phyloP scores from a whole-genome alignment of 2,329 filamentous ascomycete species.

The Emmonsia crescens region DNA sequence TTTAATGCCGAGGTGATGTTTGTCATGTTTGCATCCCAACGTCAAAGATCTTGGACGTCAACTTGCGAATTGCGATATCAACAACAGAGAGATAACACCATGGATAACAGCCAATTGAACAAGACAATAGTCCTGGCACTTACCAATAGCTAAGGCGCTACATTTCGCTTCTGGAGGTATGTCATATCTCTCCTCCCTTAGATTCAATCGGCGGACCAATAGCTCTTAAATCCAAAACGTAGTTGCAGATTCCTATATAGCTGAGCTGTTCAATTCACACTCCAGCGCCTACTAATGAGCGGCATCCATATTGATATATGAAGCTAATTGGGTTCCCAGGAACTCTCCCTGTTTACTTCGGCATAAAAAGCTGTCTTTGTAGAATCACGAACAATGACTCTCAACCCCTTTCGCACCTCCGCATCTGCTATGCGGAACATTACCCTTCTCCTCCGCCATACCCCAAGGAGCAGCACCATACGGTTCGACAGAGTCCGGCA shows the following conservation, averaged over 20 bases:
- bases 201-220: not conserved
- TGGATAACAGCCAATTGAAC: not conserved
- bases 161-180: not conserved
- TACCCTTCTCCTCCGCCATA: slow-evolving; percentile 8
- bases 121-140: not conserved
- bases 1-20: too few relatives aligned
- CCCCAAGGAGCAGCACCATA: slow-evolving; percentile 2
- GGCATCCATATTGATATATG: not conserved
- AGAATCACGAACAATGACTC: slow-evolving; percentile 1
- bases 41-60: not conserved
- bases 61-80: not conserved
- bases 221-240: not conserved
- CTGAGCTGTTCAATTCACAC: too few relatives aligned
- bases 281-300: not conserved
- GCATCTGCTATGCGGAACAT: slow-evolving; percentile 7
- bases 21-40: slow-evolving; percentile 2
- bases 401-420: not conserved
- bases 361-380: not conserved
- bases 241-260: too few relatives aligned
- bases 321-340: not conserved
- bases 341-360: not conserved
- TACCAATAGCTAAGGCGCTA: not conserved
- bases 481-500: slow-evolving; percentile 9
- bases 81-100: not conserved
- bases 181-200: too few relatives aligned